Evolutionary conservation across 495 filamentous ascomycete genomes (phyloP).

Genomic region (Penicillium subrubescens): DNA sequence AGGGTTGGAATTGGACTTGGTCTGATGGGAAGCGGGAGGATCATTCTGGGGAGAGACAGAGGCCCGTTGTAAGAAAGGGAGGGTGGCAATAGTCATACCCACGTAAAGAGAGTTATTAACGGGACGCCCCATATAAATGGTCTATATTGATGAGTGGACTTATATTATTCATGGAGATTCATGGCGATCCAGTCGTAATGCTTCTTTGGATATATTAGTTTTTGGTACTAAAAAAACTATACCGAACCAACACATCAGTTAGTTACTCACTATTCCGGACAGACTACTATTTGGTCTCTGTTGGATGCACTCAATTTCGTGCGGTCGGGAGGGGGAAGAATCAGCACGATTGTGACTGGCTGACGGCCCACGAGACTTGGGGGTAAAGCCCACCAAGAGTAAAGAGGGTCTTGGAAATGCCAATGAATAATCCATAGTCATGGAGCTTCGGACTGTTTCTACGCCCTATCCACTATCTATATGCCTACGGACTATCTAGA

Average conservation of each 20-base stretch:
- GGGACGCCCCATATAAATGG: neutral
- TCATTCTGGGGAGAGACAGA: conserved; percentile 16
- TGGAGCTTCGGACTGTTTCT: neutral
- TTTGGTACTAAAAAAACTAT: neutral
- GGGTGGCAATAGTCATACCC: conserved; percentile 24
- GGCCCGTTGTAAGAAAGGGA: too few relatives aligned
- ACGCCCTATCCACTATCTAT: neutral
- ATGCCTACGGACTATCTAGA: neutral
- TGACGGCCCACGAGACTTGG: neutral
- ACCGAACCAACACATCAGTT: neutral
- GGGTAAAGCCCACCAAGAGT: neutral
- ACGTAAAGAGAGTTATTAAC: neutral
- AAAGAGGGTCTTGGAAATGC: neutral
- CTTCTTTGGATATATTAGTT: neutral
- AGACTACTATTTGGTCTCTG: neutral
- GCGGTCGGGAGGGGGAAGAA: neutral
- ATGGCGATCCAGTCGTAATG: neutral
- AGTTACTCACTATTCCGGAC: neutral
- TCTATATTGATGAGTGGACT: neutral
- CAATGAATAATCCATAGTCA: neutral
- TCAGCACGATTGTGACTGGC: neutral
- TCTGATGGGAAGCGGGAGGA: conserved; percentile 1
- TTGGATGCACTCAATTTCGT: neutral
- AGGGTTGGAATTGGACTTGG: conserved; percentile 11
- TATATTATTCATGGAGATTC: neutral